Conservation (phyloP, 2,329 filamentous ascomycete genomes). For the Cladosporium phlei region DNA sequence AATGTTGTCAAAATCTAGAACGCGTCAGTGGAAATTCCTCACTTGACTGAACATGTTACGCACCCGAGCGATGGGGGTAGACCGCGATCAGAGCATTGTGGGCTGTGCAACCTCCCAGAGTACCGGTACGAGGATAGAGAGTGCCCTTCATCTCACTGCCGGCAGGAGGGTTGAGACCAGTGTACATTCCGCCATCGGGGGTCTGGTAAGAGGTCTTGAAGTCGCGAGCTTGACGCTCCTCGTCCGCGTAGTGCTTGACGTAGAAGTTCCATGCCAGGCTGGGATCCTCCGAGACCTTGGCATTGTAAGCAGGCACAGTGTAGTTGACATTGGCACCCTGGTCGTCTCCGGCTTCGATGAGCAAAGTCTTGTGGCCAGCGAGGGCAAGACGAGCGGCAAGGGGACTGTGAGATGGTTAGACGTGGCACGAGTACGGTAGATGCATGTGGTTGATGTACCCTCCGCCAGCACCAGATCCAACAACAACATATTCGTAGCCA, state of each 20-base stretch:
- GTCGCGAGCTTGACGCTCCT: conserved; percentile 50
- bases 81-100: conserved; percentile 60
- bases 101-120: conserved; percentile 55
- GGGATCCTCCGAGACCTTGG: conserved; percentile 52
- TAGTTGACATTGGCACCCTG: conserved; percentile 48
- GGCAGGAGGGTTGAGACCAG: conserved; percentile 49
- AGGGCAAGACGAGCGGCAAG: conserved; percentile 56
- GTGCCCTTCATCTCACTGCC: conserved; percentile 51
- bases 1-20: conserved; percentile 55
- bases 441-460: conserved; percentile 28
- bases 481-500: conserved; percentile 58
- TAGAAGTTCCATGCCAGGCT: conserved; percentile 60
- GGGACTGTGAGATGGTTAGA: conserved; percentile 29
- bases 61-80: conserved; percentile 48
- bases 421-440: background rate
- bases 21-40: background rate
- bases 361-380: conserved; percentile 55
- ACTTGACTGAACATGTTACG: background rate
- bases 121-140: conserved; percentile 55
- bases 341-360: conserved; percentile 59
- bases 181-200: conserved; percentile 48
- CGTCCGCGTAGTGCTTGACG: conserved; percentile 57
- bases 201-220: conserved; percentile 57
- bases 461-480: conserved; percentile 57
- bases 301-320: conserved; percentile 52